Base-by-base conservation (phyloP, 306 rosid genomes). In the Glycyrrhiza uralensis region DNA sequence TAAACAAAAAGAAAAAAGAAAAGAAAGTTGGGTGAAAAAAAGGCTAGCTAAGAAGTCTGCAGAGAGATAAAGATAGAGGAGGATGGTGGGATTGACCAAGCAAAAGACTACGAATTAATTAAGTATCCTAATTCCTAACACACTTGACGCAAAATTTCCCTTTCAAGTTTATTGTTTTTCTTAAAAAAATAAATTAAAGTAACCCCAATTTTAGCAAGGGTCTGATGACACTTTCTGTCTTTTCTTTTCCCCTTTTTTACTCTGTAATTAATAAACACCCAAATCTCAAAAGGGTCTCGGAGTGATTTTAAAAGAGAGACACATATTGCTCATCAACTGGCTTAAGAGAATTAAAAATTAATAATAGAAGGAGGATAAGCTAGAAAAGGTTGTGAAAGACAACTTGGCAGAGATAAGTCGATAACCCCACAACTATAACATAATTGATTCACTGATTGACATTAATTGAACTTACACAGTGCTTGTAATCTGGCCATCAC, bases 401-500 rank as follows among this genome's bases (percentile, higher is more conserved):
- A 58, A 38, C 67, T 61, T 7, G 69, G 58, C 20, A 52, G 67
- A 76, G 64, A 74, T 61, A 69, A 66, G 80, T 87, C 86, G 64
- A 74, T 61, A 69, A 66, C 82, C 88, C 86, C 79, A 69, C 80
- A 72, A 61, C 55, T 36, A n/a, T n/a, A 54, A 69, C 78, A 88
- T 85, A 87, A 90, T 90, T 83, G 84, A 81, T 85, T 63, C 84
- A 84, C 74, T 68, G 77, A 87, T 87, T 80, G 89, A 73, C 81
- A 61, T 67, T 60, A 57, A n/a, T n/a, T n/a, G n/a, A 67, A 49
- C 74, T 73, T 59, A 58, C 41, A 52, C 51, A 33, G 35, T 65
- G 11, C 38, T 46, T 36, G 47, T 23, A 69, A 44, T 51, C 32
- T 35, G 76, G 41, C 14, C 41, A 36, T 36, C 13, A 36, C 9